phyloP scores from a whole-genome alignment of 257 asterid genomes.

The Solanum peruvianum region DNA sequence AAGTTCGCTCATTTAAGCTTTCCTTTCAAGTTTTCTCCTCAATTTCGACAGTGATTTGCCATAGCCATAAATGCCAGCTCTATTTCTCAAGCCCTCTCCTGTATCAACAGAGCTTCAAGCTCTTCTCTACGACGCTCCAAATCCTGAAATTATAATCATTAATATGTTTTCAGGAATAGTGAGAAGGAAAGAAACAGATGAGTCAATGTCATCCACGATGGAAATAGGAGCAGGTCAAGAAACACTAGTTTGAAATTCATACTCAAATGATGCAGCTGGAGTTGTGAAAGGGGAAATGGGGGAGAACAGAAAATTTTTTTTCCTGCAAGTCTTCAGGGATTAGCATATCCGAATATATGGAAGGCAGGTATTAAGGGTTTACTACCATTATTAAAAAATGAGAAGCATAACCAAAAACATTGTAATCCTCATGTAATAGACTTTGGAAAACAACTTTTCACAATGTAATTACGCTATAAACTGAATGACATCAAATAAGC shows the following conservation, averaged over 20 bases:
- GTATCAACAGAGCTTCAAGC: slow-evolving; percentile 57
- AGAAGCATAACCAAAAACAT: neutral
- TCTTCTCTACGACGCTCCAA: slow-evolving; percentile 78
- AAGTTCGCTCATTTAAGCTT: neutral
- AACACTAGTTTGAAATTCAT: neutral
- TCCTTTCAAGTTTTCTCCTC: neutral
- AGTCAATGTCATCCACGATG: neutral
- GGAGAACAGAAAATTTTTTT: neutral
- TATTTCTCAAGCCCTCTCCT: slow-evolving; percentile 25
- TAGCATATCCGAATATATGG: neutral
- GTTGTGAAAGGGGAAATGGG: neutral
- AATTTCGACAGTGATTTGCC: neutral
- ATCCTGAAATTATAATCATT: slow-evolving; percentile 36
- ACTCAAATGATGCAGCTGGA: neutral
- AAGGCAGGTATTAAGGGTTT: neutral
- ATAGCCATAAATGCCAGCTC: neutral
- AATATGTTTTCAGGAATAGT: neutral
- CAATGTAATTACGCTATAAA: neutral
- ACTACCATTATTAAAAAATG: neutral
- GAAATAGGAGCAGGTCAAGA: neutral
- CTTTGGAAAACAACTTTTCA: neutral
- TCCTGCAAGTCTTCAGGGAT: neutral
- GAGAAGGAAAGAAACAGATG: neutral
- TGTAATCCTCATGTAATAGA: neutral
- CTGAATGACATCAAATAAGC: neutral